Base-by-base conservation (phyloP, 805 yeast species). In the Saccharomycopsis babjevae region DNA sequence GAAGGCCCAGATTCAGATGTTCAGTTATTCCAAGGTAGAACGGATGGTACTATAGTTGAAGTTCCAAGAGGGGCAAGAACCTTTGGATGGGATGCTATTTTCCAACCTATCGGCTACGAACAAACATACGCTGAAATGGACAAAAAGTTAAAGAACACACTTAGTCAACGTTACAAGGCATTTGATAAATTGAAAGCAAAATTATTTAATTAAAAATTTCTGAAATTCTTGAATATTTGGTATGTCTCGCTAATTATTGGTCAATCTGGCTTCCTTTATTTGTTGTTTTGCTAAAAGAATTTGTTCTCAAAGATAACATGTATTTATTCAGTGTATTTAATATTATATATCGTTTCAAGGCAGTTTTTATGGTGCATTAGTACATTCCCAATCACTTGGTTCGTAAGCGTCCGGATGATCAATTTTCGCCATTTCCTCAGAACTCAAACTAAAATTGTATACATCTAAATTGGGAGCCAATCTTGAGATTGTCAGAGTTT, bases 81-180 rank as follows among this genome's bases (percentile, higher is more conserved):
- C 62, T 94, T 94, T 71, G 99, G 99, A 1, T 94, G 97, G 96
- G 97, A 94, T 74, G 84, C 97, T 7, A 76, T 89, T 57, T 94
- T 94, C 72, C 79, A 86, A 74, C 99, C 99, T 1, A 75, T 76
- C 32, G 97, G 96, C 2, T 84, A 72, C 67, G 74, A 79, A 22
- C 76, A 85, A 69, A 88, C 94, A 0, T 92, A 90, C 70, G 98
- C 97, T 11, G 97, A 94, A 72, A 83, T 94, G 92, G 84, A 81
- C 58, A 88, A 88, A 70, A 69, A 72, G 1, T 76, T 79, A 36
- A 94, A 96, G 77, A 92, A 94, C 73, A 71, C 78, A 22, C 88
- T 94, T 64, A 86, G 96, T 66, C 99, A 96, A 70, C 80, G 99
- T 68, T 90, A 79, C 69, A 85, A 80, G 72, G 97, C 99, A 0